Evolutionary conservation across 2,329 filamentous ascomycete species (phyloP).

Genomic region (Pseudogymnoascus sp.): DNA sequence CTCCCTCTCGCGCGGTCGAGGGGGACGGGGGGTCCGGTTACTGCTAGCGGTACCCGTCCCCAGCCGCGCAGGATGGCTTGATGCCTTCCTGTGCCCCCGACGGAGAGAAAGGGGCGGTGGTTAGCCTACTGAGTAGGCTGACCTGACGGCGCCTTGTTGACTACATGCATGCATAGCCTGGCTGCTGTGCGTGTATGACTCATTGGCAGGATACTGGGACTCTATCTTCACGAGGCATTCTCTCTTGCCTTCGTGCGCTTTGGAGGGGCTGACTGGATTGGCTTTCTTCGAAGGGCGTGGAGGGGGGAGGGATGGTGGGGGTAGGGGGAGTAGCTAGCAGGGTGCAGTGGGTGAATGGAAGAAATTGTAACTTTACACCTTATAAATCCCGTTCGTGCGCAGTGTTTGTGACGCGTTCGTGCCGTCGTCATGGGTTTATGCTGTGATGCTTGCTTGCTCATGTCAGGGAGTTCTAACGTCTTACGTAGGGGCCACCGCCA

Average conservation of each 20-base stretch:
- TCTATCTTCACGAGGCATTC: neutral
- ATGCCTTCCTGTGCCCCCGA: neutral
- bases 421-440: neutral
- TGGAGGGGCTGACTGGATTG: conserved; percentile 4
- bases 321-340: neutral
- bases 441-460: neutral
- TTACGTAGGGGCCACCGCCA: neutral
- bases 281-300: neutral
- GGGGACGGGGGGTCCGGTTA: neutral
- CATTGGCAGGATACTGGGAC: neutral
- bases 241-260: neutral
- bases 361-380: neutral
- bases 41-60: neutral
- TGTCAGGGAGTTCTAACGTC: neutral
- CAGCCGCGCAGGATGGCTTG: neutral
- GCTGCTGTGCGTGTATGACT: neutral
- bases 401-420: neutral
- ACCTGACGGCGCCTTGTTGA: neutral
- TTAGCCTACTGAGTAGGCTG: neutral
- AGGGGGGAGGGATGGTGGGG: neutral
- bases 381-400: neutral
- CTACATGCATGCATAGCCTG: conserved; percentile 3
- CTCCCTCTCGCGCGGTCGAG: neutral
- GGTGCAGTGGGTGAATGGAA: neutral
- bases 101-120: neutral